Base-by-base conservation (phyloP, 345 rosid species). In the Bruguiera gymnorhiza region DNA sequence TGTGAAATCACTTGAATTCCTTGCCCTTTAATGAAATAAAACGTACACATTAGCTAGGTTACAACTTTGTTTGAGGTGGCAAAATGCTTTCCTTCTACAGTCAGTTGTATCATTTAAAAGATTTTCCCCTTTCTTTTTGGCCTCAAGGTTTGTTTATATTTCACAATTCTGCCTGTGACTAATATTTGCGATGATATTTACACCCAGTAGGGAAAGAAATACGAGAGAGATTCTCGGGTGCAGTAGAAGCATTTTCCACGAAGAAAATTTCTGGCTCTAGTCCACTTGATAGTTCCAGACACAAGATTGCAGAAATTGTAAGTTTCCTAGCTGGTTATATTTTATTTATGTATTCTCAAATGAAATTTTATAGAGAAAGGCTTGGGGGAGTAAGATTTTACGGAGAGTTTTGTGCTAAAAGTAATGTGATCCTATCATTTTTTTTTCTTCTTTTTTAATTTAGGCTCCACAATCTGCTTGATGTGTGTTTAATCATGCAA, bases 171-270 rank as follows among this genome's bases (percentile, higher is more conserved):
- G 23, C 5, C n/a, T 15, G 29, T 29, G 51, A 37, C 26, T 66
- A 57, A 56, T 18, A 3, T 37, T 48, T 62, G 11, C n/a, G 21
- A 30, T 34, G 6, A 24, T 36, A 29, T 64, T 34, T 63, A 5
- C 30, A 67, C 75, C 6, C 78, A 88, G 98, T 82, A 63, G 97
- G 93, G 64, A 92, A 89, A 75, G 97, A 93, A 62, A 81, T 86
- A 58, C 86, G 93, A 30, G 97, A 87, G 62, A 87, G 86, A 85
- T 82, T 88, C 34, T 74, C 97, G 16, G 93, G 97, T 63, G 92
- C 93, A 39, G 87, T 92, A 54, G 97, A 92, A 73, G 89, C 91
- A 65, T 87, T 92, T 73, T 82, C 88, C 20, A 81, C 97, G 66
- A 79, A 88, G 65, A 92, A 84, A 75, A 80, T 75, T 36, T 57